These are phyloP conservation scores for Aspergillus pseudonomiae DNA, from an alignment of 2,329 filamentous ascomycete species.

Conservation along the genomic window DNA sequence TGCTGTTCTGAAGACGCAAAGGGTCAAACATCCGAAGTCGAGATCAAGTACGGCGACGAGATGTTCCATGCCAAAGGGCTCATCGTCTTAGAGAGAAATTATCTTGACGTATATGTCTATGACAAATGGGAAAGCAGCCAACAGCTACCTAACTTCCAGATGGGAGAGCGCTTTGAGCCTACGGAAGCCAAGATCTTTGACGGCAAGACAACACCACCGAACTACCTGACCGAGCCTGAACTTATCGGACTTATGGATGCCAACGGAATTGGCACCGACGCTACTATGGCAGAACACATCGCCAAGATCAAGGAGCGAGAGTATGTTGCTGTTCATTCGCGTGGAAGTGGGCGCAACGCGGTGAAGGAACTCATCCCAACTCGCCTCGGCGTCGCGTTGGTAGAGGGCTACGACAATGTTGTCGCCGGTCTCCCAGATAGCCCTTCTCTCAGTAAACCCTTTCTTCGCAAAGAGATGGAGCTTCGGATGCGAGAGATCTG, in stretches of 20 bases:
- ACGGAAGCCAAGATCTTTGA: slow-evolving; percentile 87
- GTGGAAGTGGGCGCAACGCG: slow-evolving; percentile 49
- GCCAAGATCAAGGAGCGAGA: slow-evolving; percentile 88
- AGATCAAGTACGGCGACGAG: slow-evolving; percentile 82
- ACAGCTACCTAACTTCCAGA: slow-evolving; percentile 75
- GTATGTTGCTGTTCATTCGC: slow-evolving; percentile 73
- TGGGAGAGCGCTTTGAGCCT: slow-evolving; percentile 83
- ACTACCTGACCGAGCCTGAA: slow-evolving; percentile 91
- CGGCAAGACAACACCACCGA: slow-evolving; percentile 83
- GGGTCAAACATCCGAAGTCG: slow-evolving; percentile 81
- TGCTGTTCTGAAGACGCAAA: slow-evolving; percentile 95
- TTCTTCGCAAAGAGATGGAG: slow-evolving; percentile 97
- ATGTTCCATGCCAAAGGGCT: slow-evolving; percentile 80
- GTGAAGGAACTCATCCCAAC: slow-evolving; percentile 92
- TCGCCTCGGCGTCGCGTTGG: slow-evolving; percentile 84
- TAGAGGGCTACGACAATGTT: slow-evolving; percentile 93
- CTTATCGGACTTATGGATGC: slow-evolving; percentile 96
- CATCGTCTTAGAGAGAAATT: slow-evolving; percentile 84
- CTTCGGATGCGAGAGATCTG: slow-evolving; percentile 96
- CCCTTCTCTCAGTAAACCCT: slow-evolving; percentile 85
- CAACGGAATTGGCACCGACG: slow-evolving; percentile 97
- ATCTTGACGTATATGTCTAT: slow-evolving; percentile 92
- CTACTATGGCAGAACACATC: slow-evolving; percentile 99
- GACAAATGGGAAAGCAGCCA: slow-evolving; percentile 93
- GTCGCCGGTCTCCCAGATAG: slow-evolving; percentile 72